A percentile compares a stretch with the other conserved stretches of the same genome.
phyloP scores from a whole-genome alignment of 2,329 filamentous ascomycete species.

The Nemania sp. region DNA sequence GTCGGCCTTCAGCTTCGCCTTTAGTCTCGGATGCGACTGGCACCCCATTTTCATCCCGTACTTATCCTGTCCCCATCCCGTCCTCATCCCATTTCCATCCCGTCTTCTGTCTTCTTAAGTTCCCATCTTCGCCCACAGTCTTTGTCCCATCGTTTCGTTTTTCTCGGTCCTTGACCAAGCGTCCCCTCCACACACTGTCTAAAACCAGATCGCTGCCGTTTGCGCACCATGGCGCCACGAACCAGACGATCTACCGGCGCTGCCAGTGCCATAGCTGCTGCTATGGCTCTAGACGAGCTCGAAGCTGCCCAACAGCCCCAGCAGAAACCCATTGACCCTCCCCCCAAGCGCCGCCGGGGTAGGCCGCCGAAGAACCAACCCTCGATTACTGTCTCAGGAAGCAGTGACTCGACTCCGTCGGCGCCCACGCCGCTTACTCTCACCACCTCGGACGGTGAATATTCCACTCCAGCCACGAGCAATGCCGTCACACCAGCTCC shows the following conservation, averaged over 20 bases:
- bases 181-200: not conserved
- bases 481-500: slow-evolving; percentile 47
- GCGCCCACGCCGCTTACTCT: slow-evolving; percentile 40
- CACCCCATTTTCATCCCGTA: not conserved
- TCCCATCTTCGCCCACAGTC: too few species aligned
- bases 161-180: not conserved
- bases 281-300: slow-evolving; percentile 4
- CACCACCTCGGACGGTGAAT: slow-evolving; percentile 43
- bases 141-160: too few species aligned
- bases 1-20: not conserved
- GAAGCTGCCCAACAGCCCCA: slow-evolving; percentile 5
- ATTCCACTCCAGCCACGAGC: slow-evolving; percentile 51
- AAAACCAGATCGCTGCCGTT: not conserved
- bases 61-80: not conserved
- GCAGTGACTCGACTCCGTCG: slow-evolving; percentile 43
- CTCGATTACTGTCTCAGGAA: slow-evolving; percentile 28
- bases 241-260: slow-evolving; percentile 24
- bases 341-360: slow-evolving; percentile 37
- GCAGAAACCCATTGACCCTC: not conserved
- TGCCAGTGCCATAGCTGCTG: slow-evolving; percentile 9
- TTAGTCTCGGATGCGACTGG: slow-evolving; percentile 1
- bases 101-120: too few species aligned
- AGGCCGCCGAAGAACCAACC: slow-evolving; percentile 36
- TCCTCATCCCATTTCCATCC: too few species aligned
- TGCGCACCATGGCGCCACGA: slow-evolving; percentile 33